Evolutionary conservation across 1,284 basidiomycete species (phyloP).

Genomic region (Pseudozyma flocculosa): DNA sequence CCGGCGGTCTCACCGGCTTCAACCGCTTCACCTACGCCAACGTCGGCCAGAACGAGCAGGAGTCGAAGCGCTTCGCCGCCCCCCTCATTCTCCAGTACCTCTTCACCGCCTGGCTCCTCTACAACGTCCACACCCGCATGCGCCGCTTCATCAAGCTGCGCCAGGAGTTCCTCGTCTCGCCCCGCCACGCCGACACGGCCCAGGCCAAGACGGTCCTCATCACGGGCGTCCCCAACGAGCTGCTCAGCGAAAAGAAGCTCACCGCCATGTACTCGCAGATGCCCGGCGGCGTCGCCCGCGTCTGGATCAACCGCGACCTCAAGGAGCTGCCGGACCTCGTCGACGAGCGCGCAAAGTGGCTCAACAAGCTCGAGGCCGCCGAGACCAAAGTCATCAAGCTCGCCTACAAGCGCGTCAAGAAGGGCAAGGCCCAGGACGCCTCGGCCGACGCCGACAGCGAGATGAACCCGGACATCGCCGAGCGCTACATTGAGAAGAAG

Average conservation of each 20-base stretch:
- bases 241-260: slow-evolving; percentile 69
- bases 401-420: slow-evolving; percentile 66
- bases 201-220: slow-evolving; percentile 86
- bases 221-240: slow-evolving; percentile 80
- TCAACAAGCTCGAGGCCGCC: slow-evolving; percentile 77
- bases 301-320: slow-evolving; percentile 85
- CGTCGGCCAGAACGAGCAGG: slow-evolving; percentile 29
- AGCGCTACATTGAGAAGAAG: slow-evolving; percentile 52
- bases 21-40: slow-evolving; percentile 81
- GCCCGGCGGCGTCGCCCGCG: slow-evolving; percentile 78
- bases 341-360: slow-evolving; percentile 73
- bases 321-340: slow-evolving; percentile 80
- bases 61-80: slow-evolving; percentile 49
- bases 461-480: slow-evolving; percentile 42
- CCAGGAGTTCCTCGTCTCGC: slow-evolving; percentile 78
- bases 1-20: slow-evolving; percentile 65
- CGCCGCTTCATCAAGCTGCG: slow-evolving; percentile 75
- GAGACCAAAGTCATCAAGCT: slow-evolving; percentile 74
- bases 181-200: slow-evolving; percentile 70
- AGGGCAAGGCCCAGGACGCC: slow-evolving; percentile 51
- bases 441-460: slow-evolving; percentile 33
- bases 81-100: slow-evolving; percentile 50
- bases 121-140: slow-evolving; percentile 79
- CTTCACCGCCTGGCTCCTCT: slow-evolving; percentile 70
- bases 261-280: slow-evolving; percentile 70